Percentiles rank a stretch among this genome's conserved stretches.
These are phyloP conservation scores for Metroxylon sagu DNA, from an alignment of 176 grass and related monocot genomes.

Conservation along the genomic window DNA sequence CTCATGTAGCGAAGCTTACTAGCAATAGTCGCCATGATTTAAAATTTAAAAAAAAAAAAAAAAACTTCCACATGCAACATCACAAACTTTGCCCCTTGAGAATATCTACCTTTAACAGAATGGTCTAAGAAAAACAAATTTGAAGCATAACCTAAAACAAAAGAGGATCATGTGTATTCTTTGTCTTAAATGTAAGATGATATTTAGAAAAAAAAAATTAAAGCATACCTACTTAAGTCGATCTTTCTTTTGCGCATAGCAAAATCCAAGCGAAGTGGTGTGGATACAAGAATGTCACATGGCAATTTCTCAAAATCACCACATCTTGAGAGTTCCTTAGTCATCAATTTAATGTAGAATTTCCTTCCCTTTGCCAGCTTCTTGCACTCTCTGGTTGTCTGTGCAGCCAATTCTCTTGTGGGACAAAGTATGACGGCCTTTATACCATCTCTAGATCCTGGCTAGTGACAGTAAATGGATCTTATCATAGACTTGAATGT, in stretches of 20 bases:
- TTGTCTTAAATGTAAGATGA: no score
- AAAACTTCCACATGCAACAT: no score
- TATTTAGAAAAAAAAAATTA: background rate
- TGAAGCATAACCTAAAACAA: no score
- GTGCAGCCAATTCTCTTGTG: slow-evolving; percentile 86
- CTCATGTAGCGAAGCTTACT: no score
- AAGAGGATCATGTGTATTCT: no score
- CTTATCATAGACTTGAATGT: background rate
- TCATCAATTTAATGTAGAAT: slow-evolving; percentile 90
- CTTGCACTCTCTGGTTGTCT: slow-evolving; percentile 91
- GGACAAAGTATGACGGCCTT: slow-evolving; percentile 83
- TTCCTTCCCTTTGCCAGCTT: slow-evolving; percentile 67
- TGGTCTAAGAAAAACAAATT: no score
- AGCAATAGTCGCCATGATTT: no score
- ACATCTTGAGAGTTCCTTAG: slow-evolving; percentile 77
- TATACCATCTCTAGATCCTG: slow-evolving; percentile 83
- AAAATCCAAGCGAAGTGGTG: slow-evolving; percentile 76
- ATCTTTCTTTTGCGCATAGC: slow-evolving; percentile 66
- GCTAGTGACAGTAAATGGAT: slow-evolving; percentile 48
- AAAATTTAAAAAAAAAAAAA: no score
- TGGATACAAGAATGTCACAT: slow-evolving; percentile 79
- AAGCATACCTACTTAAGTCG: slow-evolving; percentile 78
- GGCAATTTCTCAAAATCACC: slow-evolving; percentile 93
- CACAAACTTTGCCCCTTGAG: no score
- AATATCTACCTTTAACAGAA: no score